Percentiles rank a stretch among this genome's conserved stretches.
phyloP scores from a whole-genome alignment of 140 eudicot genomes.

The Bidens hawaiensis region DNA sequence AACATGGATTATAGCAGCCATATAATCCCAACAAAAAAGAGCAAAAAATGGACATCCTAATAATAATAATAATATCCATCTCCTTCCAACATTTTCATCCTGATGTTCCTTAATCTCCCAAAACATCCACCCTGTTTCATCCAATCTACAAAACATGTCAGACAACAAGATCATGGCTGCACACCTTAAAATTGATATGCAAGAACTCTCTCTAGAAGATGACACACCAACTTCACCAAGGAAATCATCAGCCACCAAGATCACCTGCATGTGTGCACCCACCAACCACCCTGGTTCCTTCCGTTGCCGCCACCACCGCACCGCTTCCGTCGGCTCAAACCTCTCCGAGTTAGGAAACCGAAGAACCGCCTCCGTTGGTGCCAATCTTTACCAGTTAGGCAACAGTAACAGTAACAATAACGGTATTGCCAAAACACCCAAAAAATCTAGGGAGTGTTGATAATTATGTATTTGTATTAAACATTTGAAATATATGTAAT shows the following conservation, averaged over 20 bases:
- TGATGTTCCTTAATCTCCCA: conserved; percentile 5
- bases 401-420: neutral
- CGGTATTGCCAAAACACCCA: conserved; percentile 10
- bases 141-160: conserved; percentile 12
- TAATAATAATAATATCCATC: no score
- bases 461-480: neutral
- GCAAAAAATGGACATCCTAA: conserved; percentile 14
- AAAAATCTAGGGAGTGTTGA: conserved; percentile 26
- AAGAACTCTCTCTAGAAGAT: conserved; percentile 28
- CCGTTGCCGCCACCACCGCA: conserved; percentile 48
- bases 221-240: conserved; percentile 23
- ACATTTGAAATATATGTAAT: conserved; percentile 14
- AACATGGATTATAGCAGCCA: conserved; percentile 24
- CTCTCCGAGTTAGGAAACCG: conserved; percentile 25
- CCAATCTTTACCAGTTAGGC: conserved; percentile 30
- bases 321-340: conserved; percentile 10
- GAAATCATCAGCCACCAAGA: conserved; percentile 25
- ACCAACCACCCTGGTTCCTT: conserved; percentile 57
- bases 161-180: conserved; percentile 10
- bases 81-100: neutral
- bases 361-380: conserved; percentile 29
- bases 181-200: conserved; percentile 1
- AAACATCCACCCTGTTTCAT: conserved; percentile 16
- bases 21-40: conserved; percentile 14
- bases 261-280: conserved; percentile 51